Percentiles rank a stretch among this genome's conserved stretches.
These are phyloP conservation scores for Calcarisporium arbuscula DNA, from an alignment of 2,329 filamentous ascomycete genomes.

Conservation along the genomic window DNA sequence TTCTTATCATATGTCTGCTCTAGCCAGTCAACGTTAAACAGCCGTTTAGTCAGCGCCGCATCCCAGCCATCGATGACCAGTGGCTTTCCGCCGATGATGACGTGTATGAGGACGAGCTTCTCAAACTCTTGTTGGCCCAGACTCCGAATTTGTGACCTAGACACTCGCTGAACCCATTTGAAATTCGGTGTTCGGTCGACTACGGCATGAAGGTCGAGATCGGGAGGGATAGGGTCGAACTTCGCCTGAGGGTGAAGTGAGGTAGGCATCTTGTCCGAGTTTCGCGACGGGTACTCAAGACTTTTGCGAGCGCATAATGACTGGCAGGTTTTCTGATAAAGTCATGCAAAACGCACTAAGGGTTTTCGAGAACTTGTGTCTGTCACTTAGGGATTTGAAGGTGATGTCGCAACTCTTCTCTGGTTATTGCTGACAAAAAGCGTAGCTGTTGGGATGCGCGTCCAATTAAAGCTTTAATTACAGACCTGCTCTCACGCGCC, in stretches of 20 bases:
- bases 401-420: too few species aligned
- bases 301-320: background rate
- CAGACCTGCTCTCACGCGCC: too few species aligned
- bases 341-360: too few species aligned
- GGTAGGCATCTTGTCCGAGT: constrained; percentile 56
- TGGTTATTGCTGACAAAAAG: too few species aligned
- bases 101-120: constrained; percentile 74
- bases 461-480: too few species aligned
- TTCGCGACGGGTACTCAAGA: constrained; percentile 1
- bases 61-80: constrained; percentile 90
- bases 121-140: constrained; percentile 77
- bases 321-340: too few species aligned
- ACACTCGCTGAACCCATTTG: constrained; percentile 76
- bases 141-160: constrained; percentile 68
- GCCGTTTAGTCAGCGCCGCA: constrained; percentile 62
- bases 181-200: constrained; percentile 80
- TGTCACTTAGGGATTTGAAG: too few species aligned
- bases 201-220: constrained; percentile 69
- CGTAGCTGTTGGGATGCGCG: too few species aligned
- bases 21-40: constrained; percentile 79
- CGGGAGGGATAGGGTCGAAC: constrained; percentile 84
- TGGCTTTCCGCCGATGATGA: constrained; percentile 79
- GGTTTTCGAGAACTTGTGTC: too few species aligned
- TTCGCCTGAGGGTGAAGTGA: constrained; percentile 74
- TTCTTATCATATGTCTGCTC: constrained; percentile 73